These are phyloP conservation scores for Camillea tinctor DNA, from an alignment of 2,329 filamentous ascomycete genomes.

Conservation along the genomic window DNA sequence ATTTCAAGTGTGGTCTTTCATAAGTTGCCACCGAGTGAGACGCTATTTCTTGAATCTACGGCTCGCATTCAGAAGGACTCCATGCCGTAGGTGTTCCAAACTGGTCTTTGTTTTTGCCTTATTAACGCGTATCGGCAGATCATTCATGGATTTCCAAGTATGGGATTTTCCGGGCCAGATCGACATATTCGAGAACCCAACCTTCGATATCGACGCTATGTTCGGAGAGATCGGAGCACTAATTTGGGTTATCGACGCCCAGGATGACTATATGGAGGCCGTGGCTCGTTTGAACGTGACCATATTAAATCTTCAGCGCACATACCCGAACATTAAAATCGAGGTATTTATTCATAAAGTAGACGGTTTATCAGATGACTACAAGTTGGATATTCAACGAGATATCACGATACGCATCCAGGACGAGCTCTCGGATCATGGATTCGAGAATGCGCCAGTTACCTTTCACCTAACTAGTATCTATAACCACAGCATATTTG, in stretches of 20 bases:
- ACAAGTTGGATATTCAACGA: slow-evolving; percentile 91
- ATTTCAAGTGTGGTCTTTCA: slow-evolving; percentile 99
- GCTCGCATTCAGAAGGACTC: slow-evolving; percentile 91
- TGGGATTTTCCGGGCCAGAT: slow-evolving; percentile 97
- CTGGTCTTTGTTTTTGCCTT: background rate
- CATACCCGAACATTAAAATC: slow-evolving; percentile 91
- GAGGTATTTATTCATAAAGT: slow-evolving; percentile 99
- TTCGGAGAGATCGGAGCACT: slow-evolving; percentile 92
- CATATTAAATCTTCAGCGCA: slow-evolving; percentile 83
- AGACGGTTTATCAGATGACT: slow-evolving; percentile 95
- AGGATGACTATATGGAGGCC: slow-evolving; percentile 95
- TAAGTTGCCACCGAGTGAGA: slow-evolving; percentile 94
- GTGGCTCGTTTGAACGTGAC: slow-evolving; percentile 84
- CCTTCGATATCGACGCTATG: slow-evolving; percentile 88
- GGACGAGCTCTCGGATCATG: slow-evolving; percentile 90
- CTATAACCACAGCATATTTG: slow-evolving; percentile 97
- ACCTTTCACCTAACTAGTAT: slow-evolving; percentile 97
- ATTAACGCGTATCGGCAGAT: slow-evolving; percentile 52
- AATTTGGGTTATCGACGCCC: slow-evolving; percentile 98
- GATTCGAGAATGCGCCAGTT: slow-evolving; percentile 89
- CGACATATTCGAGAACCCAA: slow-evolving; percentile 81
- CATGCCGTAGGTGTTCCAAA: slow-evolving; percentile 68
- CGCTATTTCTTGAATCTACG: slow-evolving; percentile 91
- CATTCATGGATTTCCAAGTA: slow-evolving; percentile 98
- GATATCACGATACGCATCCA: slow-evolving; percentile 96